Conservation (phyloP, 2,329 filamentous ascomycete species). For the Beauveria sp. region DNA sequence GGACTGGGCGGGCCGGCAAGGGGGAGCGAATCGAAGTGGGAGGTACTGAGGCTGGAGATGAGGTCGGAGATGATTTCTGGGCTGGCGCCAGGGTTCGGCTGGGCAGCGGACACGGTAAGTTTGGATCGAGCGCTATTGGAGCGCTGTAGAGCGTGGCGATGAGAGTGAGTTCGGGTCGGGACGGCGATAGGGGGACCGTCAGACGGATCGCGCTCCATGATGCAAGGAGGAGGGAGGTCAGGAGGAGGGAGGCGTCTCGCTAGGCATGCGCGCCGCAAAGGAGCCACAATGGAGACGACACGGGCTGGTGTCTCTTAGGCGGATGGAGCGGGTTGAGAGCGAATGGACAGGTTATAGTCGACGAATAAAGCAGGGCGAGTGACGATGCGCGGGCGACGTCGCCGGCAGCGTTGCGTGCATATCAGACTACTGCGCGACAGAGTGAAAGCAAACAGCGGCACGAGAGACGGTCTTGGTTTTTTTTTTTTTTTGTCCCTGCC, state of each 20-base stretch:
- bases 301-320: not conserved
- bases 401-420: not conserved
- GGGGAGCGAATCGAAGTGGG: constrained; percentile 58
- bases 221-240: not conserved
- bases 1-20: constrained; percentile 26
- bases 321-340: not conserved
- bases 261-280: not conserved
- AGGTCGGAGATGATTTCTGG: constrained; percentile 64
- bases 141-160: not conserved
- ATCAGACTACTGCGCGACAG: not conserved
- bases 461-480: not conserved
- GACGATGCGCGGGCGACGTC: not conserved
- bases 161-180: constrained; percentile 5
- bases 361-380: not conserved
- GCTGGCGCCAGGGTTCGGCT: constrained; percentile 38
- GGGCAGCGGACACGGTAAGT: constrained; percentile 14
- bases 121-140: constrained; percentile 13
- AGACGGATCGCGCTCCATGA: constrained; percentile 6
- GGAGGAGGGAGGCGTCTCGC: not conserved
- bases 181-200: constrained; percentile 7
- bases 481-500: not conserved
- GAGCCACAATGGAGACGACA: not conserved
- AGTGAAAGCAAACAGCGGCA: not conserved
- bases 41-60: constrained; percentile 64
- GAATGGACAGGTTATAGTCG: not conserved